Percentiles rank a stretch among this genome's conserved stretches.
These are phyloP conservation scores for Juglanconis oblonga DNA, from an alignment of 2,329 filamentous ascomycete genomes.

Conservation along the genomic window DNA sequence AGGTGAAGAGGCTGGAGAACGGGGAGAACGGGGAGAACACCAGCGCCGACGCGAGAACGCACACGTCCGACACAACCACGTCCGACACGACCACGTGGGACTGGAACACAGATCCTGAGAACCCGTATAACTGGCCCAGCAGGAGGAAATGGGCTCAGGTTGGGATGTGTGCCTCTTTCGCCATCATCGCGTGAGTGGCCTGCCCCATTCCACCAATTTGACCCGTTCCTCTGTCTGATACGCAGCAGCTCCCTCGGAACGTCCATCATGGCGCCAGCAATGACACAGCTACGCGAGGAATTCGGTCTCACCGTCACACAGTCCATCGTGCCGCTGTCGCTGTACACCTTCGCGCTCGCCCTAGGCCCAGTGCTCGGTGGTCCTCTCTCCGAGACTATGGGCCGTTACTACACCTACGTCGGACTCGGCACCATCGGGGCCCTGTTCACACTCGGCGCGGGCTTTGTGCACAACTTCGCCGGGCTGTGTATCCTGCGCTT, in stretches of 20 bases:
- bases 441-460: constrained; percentile 55
- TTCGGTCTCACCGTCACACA: constrained; percentile 54
- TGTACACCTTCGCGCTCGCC: constrained; percentile 59
- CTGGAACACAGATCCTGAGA: constrained; percentile 40
- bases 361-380: constrained; percentile 59
- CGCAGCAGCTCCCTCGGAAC: constrained; percentile 46
- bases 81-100: constrained; percentile 17
- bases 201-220: not conserved
- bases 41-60: not conserved
- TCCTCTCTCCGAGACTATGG: constrained; percentile 56
- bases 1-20: not conserved
- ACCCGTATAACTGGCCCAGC: constrained; percentile 50
- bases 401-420: constrained; percentile 52
- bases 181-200: constrained; percentile 37
- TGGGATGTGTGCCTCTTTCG: constrained; percentile 34
- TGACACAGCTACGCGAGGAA: constrained; percentile 42
- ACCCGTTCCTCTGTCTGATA: no score
- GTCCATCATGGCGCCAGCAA: constrained; percentile 51
- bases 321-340: constrained; percentile 56
- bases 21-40: not conserved
- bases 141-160: constrained; percentile 39
- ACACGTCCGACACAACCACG: not conserved
- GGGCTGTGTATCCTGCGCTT: constrained; percentile 54
- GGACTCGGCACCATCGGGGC: constrained; percentile 43
- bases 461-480: constrained; percentile 47